Evolutionary conservation across 768 basidiomycete species (phyloP).

Genomic region (Butyriboletus loyo): DNA sequence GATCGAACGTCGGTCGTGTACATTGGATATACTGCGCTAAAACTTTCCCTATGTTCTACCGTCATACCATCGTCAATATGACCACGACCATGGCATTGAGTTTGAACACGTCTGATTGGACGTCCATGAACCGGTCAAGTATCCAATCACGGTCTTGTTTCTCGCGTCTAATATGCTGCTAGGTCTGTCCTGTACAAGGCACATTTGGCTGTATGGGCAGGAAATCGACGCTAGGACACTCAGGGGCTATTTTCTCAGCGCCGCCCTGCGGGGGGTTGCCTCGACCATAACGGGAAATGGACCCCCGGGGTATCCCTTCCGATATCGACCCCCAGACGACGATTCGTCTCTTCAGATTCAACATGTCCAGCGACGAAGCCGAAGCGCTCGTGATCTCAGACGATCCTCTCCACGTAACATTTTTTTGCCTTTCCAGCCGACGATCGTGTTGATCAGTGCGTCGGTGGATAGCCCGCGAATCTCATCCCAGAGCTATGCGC

Average conservation of each 20-base stretch:
- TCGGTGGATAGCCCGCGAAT: slow-evolving; percentile 70
- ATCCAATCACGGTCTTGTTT: too few species aligned
- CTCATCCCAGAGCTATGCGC: slow-evolving; percentile 83
- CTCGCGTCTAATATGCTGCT: too few species aligned
- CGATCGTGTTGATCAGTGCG: not conserved
- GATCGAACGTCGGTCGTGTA: not conserved
- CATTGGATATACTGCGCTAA: not conserved
- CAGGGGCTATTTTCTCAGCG: not conserved
- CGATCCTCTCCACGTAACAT: slow-evolving; percentile 57
- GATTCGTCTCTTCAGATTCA: not conserved
- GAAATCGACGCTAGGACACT: not conserved
- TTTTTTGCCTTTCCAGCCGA: not conserved
- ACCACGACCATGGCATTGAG: not conserved
- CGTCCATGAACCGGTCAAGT: not conserved
- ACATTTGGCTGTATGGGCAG: not conserved
- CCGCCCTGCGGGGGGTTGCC: not conserved
- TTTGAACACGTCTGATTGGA: not conserved
- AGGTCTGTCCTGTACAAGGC: too few species aligned
- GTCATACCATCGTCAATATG: not conserved
- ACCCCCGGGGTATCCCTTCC: not conserved
- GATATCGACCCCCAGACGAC: not conserved
- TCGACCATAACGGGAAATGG: not conserved
- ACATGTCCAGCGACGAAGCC: slow-evolving; percentile 23
- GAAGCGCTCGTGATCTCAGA: slow-evolving; percentile 57
- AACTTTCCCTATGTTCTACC: not conserved